Percentiles rank a stretch among this genome's conserved stretches.
phyloP scores from a whole-genome alignment of 2,329 filamentous ascomycete genomes.

The Thermoascus crustaceus region DNA sequence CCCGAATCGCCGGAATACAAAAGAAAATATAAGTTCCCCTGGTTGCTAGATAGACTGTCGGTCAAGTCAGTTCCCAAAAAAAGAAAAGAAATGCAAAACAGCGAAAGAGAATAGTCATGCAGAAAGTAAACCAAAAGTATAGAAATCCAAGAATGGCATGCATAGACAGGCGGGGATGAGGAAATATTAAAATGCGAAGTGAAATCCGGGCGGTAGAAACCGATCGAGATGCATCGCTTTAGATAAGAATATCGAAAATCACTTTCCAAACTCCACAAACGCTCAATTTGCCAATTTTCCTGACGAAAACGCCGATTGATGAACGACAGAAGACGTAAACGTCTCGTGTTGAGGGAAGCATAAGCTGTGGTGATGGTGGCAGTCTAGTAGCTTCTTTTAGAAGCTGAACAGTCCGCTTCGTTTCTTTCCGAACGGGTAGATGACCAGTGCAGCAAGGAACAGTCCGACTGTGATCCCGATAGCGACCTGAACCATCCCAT shows the following conservation, averaged over 20 bases:
- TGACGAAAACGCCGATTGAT: too few relatives aligned
- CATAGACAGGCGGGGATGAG: conserved; percentile 1
- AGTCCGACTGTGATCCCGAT: conserved; percentile 44
- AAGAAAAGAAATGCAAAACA: neutral
- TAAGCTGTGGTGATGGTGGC: too few relatives aligned
- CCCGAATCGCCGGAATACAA: neutral
- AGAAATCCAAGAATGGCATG: neutral
- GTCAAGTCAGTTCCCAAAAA: neutral
- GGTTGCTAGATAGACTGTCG: neutral
- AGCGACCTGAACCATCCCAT: conserved; percentile 43
- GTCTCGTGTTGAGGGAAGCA: too few relatives aligned
- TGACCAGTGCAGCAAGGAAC: conserved; percentile 40
- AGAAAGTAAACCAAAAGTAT: neutral
- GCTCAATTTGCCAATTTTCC: too few relatives aligned
- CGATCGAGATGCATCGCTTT: neutral
- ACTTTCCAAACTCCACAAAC: too few relatives aligned
- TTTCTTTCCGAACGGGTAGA: conserved; percentile 43
- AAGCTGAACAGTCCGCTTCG: conserved; percentile 43
- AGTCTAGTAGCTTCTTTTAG: conserved; percentile 11
- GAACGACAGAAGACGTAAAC: neutral
- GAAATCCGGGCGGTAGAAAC: neutral
- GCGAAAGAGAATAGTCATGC: neutral
- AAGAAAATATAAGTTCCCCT: conserved; percentile 1
- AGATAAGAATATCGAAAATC: neutral
- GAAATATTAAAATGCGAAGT: conserved; percentile 2